A percentile compares a stretch with the other conserved stretches of the same genome.
Evolutionary conservation across 2,329 filamentous ascomycete species (phyloP).

Genomic region (Botrytis aclada): DNA sequence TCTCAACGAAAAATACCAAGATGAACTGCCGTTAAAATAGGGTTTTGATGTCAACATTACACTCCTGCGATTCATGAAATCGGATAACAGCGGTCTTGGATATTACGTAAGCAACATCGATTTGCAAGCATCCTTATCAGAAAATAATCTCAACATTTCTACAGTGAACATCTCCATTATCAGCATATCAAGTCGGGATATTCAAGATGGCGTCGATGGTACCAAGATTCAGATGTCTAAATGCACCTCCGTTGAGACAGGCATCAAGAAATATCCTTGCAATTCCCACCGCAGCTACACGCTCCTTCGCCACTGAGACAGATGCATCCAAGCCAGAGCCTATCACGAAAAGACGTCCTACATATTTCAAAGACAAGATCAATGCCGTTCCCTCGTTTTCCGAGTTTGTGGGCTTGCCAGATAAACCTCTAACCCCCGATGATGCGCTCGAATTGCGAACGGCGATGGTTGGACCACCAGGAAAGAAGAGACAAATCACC

Average conservation of each 20-base stretch:
- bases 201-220: conserved; percentile 30
- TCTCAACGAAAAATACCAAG: neutral
- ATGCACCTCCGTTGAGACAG: conserved; percentile 33
- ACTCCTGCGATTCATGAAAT: neutral
- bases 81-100: neutral
- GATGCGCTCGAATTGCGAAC: conserved; percentile 61
- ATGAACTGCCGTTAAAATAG: neutral
- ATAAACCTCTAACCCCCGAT: conserved; percentile 45
- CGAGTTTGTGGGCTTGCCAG: conserved; percentile 52
- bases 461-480: conserved; percentile 61
- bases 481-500: conserved; percentile 62
- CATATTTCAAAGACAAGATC: conserved; percentile 39
- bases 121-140: conserved; percentile 12
- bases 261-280: conserved; percentile 26
- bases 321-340: conserved; percentile 30
- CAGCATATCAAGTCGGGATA: neutral
- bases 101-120: conserved; percentile 8
- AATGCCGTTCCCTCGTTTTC: conserved; percentile 52
- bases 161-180: neutral
- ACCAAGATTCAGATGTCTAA: conserved; percentile 34
- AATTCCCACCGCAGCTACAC: conserved; percentile 25
- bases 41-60: neutral
- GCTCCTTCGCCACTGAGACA: conserved; percentile 35
- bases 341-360: conserved; percentile 34
- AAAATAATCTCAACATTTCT: conserved; percentile 19